phyloP scores from a whole-genome alignment of 208 protist species.

The Zelonia costaricensis region DNA sequence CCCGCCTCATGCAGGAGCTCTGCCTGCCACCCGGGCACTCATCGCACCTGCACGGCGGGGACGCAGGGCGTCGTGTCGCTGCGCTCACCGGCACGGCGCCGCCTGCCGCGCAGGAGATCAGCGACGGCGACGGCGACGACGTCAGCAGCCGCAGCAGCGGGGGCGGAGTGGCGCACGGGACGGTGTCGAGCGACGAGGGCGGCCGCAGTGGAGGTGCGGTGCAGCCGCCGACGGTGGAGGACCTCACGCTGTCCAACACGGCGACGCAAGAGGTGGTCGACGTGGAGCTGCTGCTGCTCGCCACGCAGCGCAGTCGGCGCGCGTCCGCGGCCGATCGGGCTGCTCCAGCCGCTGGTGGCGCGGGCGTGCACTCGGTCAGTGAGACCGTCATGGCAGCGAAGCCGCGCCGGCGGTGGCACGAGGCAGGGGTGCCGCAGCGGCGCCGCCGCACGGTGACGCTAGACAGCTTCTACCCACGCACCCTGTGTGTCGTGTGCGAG shows the following conservation, averaged over 20 bases:
- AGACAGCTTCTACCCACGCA: conserved; percentile 45
- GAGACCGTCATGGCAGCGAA: too few relatives aligned
- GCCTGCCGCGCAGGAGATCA: conserved; percentile 6
- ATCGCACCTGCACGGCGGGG: conserved; percentile 3
- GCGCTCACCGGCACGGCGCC: neutral
- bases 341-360: too few relatives aligned
- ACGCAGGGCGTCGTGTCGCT: neutral
- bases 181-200: neutral
- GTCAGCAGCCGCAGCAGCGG: neutral
- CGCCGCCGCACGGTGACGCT: conserved; percentile 27
- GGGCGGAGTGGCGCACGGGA: neutral
- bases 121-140: conserved; percentile 6
- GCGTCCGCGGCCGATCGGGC: neutral
- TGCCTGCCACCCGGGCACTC: neutral
- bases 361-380: too few relatives aligned
- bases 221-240: conserved; percentile 10
- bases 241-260: conserved; percentile 15
- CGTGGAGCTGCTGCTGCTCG: conserved; percentile 28
- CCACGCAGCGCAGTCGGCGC: conserved; percentile 29
- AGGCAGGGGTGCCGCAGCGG: neutral
- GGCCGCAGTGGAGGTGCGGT: neutral
- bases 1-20: neutral
- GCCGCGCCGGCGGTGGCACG: neutral
- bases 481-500: conserved; percentile 44
- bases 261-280: conserved; percentile 23